Evolutionary conservation across 2,329 filamentous ascomycete genomes (phyloP).

Genomic region (Diaporthe vexans): DNA sequence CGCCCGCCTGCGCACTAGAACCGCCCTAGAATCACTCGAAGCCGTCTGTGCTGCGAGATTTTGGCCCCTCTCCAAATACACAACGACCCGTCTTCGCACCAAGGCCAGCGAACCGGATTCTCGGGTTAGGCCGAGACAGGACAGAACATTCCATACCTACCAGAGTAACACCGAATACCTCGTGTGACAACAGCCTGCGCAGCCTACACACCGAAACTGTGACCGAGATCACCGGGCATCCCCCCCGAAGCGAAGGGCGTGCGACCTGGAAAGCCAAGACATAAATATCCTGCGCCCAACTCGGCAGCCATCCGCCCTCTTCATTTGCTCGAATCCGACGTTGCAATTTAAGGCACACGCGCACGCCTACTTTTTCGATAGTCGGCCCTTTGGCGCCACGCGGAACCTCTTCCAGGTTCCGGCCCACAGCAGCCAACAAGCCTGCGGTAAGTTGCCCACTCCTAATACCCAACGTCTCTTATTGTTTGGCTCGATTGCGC

Average conservation of each 20-base stretch:
- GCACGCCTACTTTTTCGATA: conserved; percentile 27
- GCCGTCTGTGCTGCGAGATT: conserved; percentile 1
- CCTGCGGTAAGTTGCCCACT: conserved; percentile 28
- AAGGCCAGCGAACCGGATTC: not conserved
- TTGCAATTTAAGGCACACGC: conserved; percentile 30
- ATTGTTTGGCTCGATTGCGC: not conserved
- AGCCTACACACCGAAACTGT: not conserved
- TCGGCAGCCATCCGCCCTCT: conserved; percentile 10
- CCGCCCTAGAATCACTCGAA: conserved; percentile 22
- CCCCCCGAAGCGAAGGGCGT: not conserved
- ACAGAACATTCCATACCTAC: not conserved
- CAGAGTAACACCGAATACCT: not conserved
- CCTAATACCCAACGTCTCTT: not conserved
- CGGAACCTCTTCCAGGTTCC: conserved; percentile 20
- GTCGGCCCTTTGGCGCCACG: conserved; percentile 32
- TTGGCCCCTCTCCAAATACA: not conserved
- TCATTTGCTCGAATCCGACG: conserved; percentile 33
- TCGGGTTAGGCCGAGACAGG: conserved; percentile 22
- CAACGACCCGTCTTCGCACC: not conserved
- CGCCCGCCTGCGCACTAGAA: conserved; percentile 11
- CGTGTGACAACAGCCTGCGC: conserved; percentile 7
- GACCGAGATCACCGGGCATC: conserved; percentile 20
- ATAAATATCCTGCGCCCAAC: conserved; percentile 8
- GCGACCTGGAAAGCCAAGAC: conserved; percentile 20
- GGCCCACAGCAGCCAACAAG: not conserved